Percentiles rank a stretch among this genome's conserved stretches.
Evolutionary conservation across 1,284 basidiomycete species (phyloP).

Genomic region (Cystobasidium sp.): DNA sequence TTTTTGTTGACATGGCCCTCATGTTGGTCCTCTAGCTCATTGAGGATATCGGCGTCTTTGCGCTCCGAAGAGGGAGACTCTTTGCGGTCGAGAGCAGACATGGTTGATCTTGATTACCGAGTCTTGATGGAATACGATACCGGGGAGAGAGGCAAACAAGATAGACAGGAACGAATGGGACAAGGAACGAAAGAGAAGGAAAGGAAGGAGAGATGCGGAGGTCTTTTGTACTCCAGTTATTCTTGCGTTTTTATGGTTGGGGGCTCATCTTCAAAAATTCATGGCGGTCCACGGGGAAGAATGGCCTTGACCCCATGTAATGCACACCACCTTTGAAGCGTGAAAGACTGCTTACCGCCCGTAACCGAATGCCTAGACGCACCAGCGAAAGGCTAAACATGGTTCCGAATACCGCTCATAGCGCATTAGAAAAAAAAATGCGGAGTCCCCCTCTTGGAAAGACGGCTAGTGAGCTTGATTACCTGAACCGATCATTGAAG

Average conservation of each 20-base stretch:
- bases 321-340: background rate
- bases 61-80: background rate
- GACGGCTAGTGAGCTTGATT: background rate
- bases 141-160: too few species aligned
- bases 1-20: conserved; percentile 11
- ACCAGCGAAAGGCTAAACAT: conserved; percentile 13
- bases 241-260: background rate
- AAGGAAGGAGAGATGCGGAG: background rate
- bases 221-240: background rate
- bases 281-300: conserved; percentile 13
- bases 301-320: background rate
- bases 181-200: background rate
- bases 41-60: conserved; percentile 12
- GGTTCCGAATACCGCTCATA: background rate
- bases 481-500: background rate
- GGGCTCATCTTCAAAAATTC: background rate
- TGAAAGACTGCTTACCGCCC: conserved; percentile 1
- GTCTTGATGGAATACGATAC: too few species aligned
- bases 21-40: conserved; percentile 20
- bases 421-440: too few species aligned
- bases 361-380: conserved; percentile 7
- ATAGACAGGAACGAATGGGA: background rate
- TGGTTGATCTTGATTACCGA: background rate
- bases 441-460: background rate
- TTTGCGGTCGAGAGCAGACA: conserved; percentile 9